phyloP scores from a whole-genome alignment of 2,329 filamentous ascomycete species.

The Pseudogymnoascus sp. region DNA sequence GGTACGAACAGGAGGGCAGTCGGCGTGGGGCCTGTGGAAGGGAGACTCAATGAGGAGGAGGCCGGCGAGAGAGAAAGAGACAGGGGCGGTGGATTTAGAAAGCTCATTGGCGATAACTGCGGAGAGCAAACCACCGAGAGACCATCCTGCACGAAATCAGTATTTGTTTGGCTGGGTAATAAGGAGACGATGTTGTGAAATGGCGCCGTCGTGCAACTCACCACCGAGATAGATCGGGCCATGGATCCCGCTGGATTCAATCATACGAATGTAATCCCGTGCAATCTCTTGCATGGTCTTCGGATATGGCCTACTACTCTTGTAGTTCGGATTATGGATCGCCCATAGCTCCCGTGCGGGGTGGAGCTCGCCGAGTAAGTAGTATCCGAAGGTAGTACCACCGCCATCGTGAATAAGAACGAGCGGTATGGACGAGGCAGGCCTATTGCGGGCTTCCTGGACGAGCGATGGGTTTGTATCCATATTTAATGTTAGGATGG shows the following conservation, averaged over 20 bases:
- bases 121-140: neutral
- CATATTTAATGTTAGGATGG: neutral
- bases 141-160: neutral
- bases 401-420: slow-evolving; percentile 9
- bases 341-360: slow-evolving; percentile 7
- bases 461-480: neutral
- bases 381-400: neutral
- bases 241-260: neutral
- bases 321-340: neutral
- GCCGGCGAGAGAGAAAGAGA: neutral
- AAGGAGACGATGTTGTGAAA: neutral
- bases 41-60: neutral
- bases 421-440: neutral
- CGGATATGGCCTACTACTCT: neutral
- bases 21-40: neutral
- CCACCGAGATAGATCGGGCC: slow-evolving; percentile 1
- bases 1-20: neutral
- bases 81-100: neutral
- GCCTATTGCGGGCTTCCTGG: neutral
- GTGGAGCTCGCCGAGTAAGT: neutral
- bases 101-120: neutral
- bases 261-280: neutral
- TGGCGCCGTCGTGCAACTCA: neutral
- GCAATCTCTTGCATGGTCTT: neutral
- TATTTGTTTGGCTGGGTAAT: neutral